A percentile compares a stretch with the other conserved stretches of the same genome.
Evolutionary conservation across 768 basidiomycete species (phyloP).

Genomic region (Exidia glandulosa): DNA sequence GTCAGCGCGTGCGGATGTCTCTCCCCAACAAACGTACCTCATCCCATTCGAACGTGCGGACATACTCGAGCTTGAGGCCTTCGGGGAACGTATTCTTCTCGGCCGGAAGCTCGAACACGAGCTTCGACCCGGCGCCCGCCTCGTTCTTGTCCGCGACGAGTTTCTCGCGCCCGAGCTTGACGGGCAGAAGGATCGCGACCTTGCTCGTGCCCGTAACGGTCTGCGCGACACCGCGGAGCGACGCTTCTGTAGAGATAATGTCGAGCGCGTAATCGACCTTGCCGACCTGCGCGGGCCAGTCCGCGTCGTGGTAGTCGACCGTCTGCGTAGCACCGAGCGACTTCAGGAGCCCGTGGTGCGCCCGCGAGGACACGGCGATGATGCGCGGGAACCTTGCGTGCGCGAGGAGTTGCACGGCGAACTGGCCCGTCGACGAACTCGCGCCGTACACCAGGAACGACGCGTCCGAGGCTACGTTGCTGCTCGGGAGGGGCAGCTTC

Average conservation of each 20-base stretch:
- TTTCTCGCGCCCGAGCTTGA: slow-evolving; percentile 34
- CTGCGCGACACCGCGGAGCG: slow-evolving; percentile 26
- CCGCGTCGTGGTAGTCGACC: slow-evolving; percentile 30
- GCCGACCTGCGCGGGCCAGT: slow-evolving; percentile 27
- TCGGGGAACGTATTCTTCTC: slow-evolving; percentile 28
- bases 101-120: slow-evolving; percentile 19
- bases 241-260: slow-evolving; percentile 26
- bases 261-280: slow-evolving; percentile 25
- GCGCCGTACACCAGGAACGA: slow-evolving; percentile 37
- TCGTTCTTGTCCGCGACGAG: slow-evolving; percentile 12
- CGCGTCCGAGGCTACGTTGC: slow-evolving; percentile 17
- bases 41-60: slow-evolving; percentile 32
- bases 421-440: slow-evolving; percentile 28
- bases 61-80: slow-evolving; percentile 24
- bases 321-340: slow-evolving; percentile 29
- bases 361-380: slow-evolving; percentile 30
- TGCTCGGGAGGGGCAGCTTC: slow-evolving; percentile 26
- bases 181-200: slow-evolving; percentile 34
- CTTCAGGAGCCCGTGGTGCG: slow-evolving; percentile 27
- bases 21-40: slow-evolving; percentile 18
- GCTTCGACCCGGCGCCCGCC: slow-evolving; percentile 12
- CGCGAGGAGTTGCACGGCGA: slow-evolving; percentile 25
- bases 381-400: slow-evolving; percentile 33
- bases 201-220: slow-evolving; percentile 27
- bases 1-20: background rate